Evolutionary conservation across 495 filamentous ascomycete species (phyloP).

Genomic region (Penicillium coffeae): DNA sequence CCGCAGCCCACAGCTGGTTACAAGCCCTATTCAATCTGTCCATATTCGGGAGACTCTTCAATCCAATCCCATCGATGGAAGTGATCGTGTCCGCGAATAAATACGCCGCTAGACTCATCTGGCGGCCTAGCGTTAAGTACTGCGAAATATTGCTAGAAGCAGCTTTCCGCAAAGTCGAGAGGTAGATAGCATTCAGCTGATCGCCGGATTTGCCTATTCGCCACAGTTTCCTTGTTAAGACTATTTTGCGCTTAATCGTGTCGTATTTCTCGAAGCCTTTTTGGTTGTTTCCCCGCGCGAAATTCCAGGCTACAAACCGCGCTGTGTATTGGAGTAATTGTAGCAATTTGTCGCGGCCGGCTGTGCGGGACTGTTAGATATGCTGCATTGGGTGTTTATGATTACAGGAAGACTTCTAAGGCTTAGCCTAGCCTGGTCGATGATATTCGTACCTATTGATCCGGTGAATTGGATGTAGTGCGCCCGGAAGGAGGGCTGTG

Average conservation of each 20-base stretch:
- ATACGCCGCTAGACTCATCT: background rate
- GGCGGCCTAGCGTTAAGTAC: background rate
- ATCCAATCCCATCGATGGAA: background rate
- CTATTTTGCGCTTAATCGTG: background rate
- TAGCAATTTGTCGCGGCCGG: background rate
- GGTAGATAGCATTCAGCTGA: background rate
- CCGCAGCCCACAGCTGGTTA: background rate
- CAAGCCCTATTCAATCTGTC: background rate
- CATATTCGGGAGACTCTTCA: background rate
- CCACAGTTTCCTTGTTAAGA: background rate
- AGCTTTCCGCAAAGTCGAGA: background rate
- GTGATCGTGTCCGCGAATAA: background rate
- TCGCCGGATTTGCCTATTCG: background rate
- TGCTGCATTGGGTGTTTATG: too few species aligned
- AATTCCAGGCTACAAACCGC: background rate
- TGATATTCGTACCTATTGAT: background rate
- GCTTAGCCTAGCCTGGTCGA: too few species aligned
- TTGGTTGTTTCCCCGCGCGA: background rate
- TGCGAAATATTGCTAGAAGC: background rate
- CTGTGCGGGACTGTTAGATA: background rate
- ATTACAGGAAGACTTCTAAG: too few species aligned
- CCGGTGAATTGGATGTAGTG: background rate
- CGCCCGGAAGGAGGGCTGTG: background rate
- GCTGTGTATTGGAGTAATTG: background rate
- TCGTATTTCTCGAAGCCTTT: background rate